A percentile compares a stretch with the other conserved stretches of the same genome.
Conservation (phyloP, 2,329 filamentous ascomycete genomes). For the Penicillium sp. region DNA sequence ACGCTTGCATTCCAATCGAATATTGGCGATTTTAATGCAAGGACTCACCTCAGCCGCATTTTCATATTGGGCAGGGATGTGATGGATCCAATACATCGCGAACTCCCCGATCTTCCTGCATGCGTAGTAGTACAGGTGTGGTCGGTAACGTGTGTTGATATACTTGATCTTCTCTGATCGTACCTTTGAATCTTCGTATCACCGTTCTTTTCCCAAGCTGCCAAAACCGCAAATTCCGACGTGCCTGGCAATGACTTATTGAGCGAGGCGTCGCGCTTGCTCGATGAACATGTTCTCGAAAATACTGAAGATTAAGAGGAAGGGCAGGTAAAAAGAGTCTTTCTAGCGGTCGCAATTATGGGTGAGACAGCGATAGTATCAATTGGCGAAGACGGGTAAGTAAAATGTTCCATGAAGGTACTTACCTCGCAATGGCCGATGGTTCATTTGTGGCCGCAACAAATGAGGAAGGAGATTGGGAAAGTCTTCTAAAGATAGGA, state of each 20-base stretch:
- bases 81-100: background rate
- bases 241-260: too few species aligned
- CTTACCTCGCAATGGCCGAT: too few species aligned
- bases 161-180: background rate
- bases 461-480: too few species aligned
- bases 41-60: background rate
- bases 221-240: background rate
- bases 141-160: background rate
- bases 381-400: background rate
- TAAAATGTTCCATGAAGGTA: too few species aligned
- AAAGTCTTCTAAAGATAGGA: too few species aligned
- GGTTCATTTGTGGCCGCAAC: too few species aligned
- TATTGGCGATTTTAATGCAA: background rate
- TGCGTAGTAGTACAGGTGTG: background rate
- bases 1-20: background rate
- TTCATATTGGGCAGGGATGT: background rate
- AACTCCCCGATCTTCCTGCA: background rate
- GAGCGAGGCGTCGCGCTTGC: background rate
- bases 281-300: background rate
- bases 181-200: background rate
- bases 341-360: background rate
- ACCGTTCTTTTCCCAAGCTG: background rate
- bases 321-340: background rate
- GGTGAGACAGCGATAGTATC: background rate
- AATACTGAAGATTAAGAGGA: background rate